A percentile compares a stretch with the other conserved stretches of the same genome.
Evolutionary conservation across 2,329 filamentous ascomycete genomes (phyloP).

Genomic region (Cryphonectria carpinicola): DNA sequence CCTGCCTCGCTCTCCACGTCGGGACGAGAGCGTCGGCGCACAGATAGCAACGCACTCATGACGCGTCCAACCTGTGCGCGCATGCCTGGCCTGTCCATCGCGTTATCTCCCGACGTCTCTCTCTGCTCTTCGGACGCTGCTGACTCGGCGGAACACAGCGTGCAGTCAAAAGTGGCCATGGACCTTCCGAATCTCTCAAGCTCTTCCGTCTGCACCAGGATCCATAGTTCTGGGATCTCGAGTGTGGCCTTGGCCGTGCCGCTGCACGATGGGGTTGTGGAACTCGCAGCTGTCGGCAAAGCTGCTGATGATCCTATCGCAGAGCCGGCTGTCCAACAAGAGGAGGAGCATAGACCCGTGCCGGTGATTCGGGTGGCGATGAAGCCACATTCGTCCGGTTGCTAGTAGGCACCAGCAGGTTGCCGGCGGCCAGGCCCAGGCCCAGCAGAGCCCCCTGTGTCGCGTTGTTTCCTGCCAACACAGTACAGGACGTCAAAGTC

Average conservation of each 20-base stretch:
- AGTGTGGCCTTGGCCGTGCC: not conserved
- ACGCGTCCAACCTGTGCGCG: not conserved
- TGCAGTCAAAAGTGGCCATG: not conserved
- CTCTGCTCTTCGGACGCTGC: not conserved
- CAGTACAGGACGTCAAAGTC: conserved; percentile 7
- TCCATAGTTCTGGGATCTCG: not conserved
- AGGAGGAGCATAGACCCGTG: not conserved
- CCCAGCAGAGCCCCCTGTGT: not conserved
- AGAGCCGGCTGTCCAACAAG: not conserved
- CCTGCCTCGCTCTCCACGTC: not conserved
- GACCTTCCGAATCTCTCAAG: not conserved
- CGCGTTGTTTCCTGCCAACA: not conserved
- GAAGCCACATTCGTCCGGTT: not conserved
- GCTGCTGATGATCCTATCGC: not conserved
- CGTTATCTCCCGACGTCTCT: not conserved
- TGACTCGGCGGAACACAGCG: not conserved
- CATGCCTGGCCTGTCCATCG: not conserved
- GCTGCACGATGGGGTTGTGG: not conserved
- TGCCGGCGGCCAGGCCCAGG: not conserved
- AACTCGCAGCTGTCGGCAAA: not conserved
- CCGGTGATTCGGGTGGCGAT: not conserved
- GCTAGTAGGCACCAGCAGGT: not conserved
- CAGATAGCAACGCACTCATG: not conserved
- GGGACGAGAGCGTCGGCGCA: not conserved
- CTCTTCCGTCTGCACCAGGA: not conserved